A percentile compares a stretch with the other conserved stretches of the same genome.
These are phyloP conservation scores for Suhomyces vadensis DNA, from an alignment of 805 yeast genomes.

Conservation along the genomic window DNA sequence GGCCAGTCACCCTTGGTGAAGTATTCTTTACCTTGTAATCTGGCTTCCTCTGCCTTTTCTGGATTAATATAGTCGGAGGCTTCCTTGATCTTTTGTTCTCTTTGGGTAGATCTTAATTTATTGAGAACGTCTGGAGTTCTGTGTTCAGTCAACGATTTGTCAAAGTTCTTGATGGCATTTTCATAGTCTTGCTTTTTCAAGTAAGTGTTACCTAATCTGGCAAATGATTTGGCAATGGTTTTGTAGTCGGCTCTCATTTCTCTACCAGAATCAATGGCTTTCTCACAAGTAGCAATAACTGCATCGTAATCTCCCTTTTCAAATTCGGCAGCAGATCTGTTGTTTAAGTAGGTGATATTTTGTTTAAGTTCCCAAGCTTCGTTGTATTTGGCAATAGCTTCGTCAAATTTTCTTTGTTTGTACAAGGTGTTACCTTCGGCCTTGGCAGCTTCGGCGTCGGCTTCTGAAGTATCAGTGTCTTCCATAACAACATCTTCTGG, in stretches of 20 bases:
- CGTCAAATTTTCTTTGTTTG: constrained; percentile 86
- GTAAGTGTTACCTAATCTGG: constrained; percentile 84
- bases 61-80: constrained; percentile 81
- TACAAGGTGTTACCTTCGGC: constrained; percentile 84
- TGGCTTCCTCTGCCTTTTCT: constrained; percentile 92
- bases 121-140: constrained; percentile 91
- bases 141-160: constrained; percentile 93
- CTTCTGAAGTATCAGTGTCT: constrained; percentile 38
- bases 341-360: constrained; percentile 92
- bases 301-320: constrained; percentile 91
- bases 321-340: constrained; percentile 96
- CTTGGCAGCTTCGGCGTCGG: constrained; percentile 67
- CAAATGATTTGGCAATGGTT: constrained; percentile 86
- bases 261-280: constrained; percentile 88
- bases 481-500: constrained; percentile 40
- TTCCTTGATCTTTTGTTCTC: constrained; percentile 77
- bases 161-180: constrained; percentile 75
- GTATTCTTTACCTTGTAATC: constrained; percentile 85
- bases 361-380: constrained; percentile 79
- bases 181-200: constrained; percentile 70
- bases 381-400: constrained; percentile 83
- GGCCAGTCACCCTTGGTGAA: constrained; percentile 97
- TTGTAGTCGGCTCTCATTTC: constrained; percentile 90
- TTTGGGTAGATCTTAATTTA: constrained; percentile 86
- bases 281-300: constrained; percentile 76